These are phyloP conservation scores for Rhynchosporium agropyri DNA, from an alignment of 2,329 filamentous ascomycete species.

Conservation along the genomic window DNA sequence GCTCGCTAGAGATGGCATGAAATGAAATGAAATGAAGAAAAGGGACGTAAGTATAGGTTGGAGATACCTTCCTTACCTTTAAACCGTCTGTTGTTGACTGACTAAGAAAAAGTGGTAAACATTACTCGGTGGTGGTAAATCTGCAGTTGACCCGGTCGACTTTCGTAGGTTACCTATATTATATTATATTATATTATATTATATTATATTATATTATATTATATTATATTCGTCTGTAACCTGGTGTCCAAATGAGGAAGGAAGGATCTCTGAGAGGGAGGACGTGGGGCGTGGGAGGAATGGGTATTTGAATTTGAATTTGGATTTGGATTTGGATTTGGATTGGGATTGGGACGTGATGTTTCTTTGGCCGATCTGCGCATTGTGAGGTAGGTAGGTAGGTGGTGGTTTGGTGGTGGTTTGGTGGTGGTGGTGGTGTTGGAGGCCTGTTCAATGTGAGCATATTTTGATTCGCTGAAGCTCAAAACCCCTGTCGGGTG, in stretches of 20 bases:
- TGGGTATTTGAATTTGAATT: too few relatives aligned
- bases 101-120: neutral
- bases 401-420: neutral
- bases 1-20: neutral
- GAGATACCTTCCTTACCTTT: neutral
- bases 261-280: neutral
- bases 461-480: constrained; percentile 2
- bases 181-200: too few relatives aligned
- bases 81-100: constrained; percentile 6
- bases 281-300: neutral
- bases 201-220: too few relatives aligned
- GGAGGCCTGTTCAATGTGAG: neutral
- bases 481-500: neutral
- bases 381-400: neutral
- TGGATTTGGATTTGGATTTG: too few relatives aligned
- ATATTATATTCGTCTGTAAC: too few relatives aligned
- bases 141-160: too few relatives aligned
- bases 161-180: too few relatives aligned
- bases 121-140: too few relatives aligned
- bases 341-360: constrained; percentile 17
- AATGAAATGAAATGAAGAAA: neutral
- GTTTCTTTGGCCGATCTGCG: neutral
- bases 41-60: neutral
- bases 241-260: neutral
- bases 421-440: neutral